Base-by-base conservation (phyloP, 768 basidiomycete genomes). In the Trametopsis cervina region DNA sequence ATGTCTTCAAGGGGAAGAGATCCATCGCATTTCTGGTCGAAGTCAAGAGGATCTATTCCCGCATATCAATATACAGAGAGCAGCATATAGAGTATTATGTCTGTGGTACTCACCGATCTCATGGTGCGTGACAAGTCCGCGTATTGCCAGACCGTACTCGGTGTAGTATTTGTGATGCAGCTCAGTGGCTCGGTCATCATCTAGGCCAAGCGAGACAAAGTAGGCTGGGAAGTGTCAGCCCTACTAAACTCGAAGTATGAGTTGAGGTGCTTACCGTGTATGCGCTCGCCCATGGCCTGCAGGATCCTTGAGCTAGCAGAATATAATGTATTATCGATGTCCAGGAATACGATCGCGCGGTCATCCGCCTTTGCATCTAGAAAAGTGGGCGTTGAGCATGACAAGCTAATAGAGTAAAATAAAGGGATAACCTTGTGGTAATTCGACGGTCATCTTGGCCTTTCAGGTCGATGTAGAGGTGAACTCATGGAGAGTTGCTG, bases 301-400 rank as follows among this genome's bases (percentile, higher is more conserved):
- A 83, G 80, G 44, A 92, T 87, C 62, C 74, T 80, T 17, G 80
- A 71, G 56, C 76, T 82, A 0, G 85, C 78, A 6, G 88, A 86
- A 63, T 92, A 93, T 13, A 93, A 73, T 2, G 89, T 90, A 57
- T 93, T 91, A 65, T 92, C 90, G 50, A 92, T 88, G 60, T 91
- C 89, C 51, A 92, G 79, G 77, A 82, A 91, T 43, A 89, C 72
- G 42, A 89, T 66, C 52, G 64, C 64, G 12, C 81, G 77, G 33
- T 77, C 72, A 70, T 87, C 85, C 9, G 29, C 4, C 6, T 37
- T 23, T 27, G 27, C n/a, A 20, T 10, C 36, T 36, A 23, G 7
- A n/a, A 45, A 15, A 37, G n/a, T n/a, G n/a, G n/a, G n/a, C n/a
- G n/a, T n/a, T n/a, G n/a, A 5, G 15, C 10, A 43, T 9, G 22